Base-by-base conservation (phyloP, 1,284 basidiomycete genomes). In the Trichosporon sp. region DNA sequence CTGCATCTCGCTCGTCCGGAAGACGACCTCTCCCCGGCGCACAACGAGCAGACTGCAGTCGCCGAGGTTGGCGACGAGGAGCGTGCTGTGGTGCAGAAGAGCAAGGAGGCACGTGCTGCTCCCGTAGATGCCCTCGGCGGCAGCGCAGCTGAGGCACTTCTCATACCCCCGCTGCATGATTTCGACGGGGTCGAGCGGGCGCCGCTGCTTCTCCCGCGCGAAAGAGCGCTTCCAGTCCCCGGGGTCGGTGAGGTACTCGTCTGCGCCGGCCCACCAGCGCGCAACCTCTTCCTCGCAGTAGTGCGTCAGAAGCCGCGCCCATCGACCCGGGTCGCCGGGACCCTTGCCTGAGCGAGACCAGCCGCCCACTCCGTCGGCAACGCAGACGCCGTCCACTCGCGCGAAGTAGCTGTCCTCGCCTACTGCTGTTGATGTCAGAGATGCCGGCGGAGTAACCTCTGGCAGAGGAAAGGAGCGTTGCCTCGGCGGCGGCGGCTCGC, bases 1-100 rank as follows among this genome's bases (percentile, higher is more conserved):
- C 86, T 95, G 95, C 89, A 96, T 95, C 80, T 97, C 95, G 62
- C 91, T 86, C 54, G 88, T 91, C 44, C 93, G 85, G 87, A 94
- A 96, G 3, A 89, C 86, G 44, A 95, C 85, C 66, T 87, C 84
- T 14, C 89, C 88, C 4, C 85, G 85, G 6, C 92, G 85, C 29
- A 96, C 86, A 44, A 95, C 84, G 84, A 92, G 88, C 23, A 90
- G 87, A 84, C 89, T 88, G 75, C 92, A 95, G 77, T 98, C 95
- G 21, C 95, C 95, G 8, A 98, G 80, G 73, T 97, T 94, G 1
- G 94, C 95, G 33, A 98, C 88, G 60, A 88, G 86, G 49, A 97
- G 84, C 58, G 93, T 88, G 10, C 91, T 89, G 62, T 89, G 86
- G 49, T 86, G 78, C 16, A 87, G 78, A 29, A 86, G 71, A 0